phyloP scores from a whole-genome alignment of 352 stramenopile genomes.

The Globisporangium mamillatum region DNA sequence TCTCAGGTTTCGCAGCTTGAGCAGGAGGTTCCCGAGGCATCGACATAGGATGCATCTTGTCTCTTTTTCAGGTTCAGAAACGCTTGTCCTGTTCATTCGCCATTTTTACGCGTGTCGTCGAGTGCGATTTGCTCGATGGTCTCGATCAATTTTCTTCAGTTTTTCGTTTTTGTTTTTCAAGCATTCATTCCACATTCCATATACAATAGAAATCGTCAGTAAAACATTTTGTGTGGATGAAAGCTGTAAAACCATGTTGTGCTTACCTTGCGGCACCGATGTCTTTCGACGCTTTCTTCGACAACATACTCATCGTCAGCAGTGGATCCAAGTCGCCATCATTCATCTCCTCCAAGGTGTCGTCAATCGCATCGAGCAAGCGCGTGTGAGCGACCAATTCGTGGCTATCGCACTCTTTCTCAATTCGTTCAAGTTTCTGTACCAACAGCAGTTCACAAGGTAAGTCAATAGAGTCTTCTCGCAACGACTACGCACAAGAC shows the following conservation, averaged over 20 bases:
- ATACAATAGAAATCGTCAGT: slow-evolving; percentile 3
- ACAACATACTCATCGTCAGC: slow-evolving; percentile 19
- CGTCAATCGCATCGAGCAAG: slow-evolving; percentile 1
- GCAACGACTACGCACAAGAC: background rate
- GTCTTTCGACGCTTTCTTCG: slow-evolving; percentile 39
- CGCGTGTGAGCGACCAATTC: background rate
- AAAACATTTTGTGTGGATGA: background rate
- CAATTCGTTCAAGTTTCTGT: slow-evolving; percentile 23
- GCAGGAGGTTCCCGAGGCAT: slow-evolving; percentile 6
- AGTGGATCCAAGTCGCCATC: background rate
- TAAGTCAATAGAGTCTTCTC: background rate
- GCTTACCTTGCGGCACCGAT: slow-evolving; percentile 43
- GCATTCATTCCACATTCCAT: background rate
- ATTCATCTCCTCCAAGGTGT: slow-evolving; percentile 2
- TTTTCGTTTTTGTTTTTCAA: slow-evolving; percentile 6
- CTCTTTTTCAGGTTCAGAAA: background rate
- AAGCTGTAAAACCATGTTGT: background rate
- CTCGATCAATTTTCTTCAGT: slow-evolving; percentile 30
- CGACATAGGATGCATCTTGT: background rate
- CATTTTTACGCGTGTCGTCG: slow-evolving; percentile 13
- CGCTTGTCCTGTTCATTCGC: background rate
- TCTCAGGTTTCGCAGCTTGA: background rate
- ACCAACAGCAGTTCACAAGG: background rate
- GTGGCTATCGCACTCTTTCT: slow-evolving; percentile 6
- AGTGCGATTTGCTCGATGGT: slow-evolving; percentile 39